Evolutionary conservation across 2,329 filamentous ascomycete species (phyloP), one percentile per base, ranked within the genome.

Genomic region (Pseudopyricularia javanii): DNA sequence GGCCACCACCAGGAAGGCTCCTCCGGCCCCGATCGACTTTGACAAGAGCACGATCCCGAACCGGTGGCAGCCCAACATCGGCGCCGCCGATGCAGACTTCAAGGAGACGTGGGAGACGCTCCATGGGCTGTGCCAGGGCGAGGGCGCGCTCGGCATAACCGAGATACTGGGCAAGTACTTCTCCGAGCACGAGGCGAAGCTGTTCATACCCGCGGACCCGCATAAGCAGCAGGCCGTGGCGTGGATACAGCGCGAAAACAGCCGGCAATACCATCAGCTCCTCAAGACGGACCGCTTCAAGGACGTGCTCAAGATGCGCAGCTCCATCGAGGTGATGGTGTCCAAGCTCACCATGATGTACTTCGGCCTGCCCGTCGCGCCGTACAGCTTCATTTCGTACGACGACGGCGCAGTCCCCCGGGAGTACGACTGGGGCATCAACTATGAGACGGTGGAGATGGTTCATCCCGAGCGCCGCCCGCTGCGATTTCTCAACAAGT

Each of bases 341-440:
- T 48, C 43, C n/a, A 75, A 74, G 58, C 54, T 77, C 54, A 62
- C 72, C 0, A 66, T 74, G 62, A 62, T 74, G 47, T 74, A 70
- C 59, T 76, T 75, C 54, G 74, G 73, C 1, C 58, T 75, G 6
- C 70, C 71, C 0, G 63, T 74, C 3, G 69, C 69, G 50, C 71
- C 74, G 0, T 57, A 71, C 28, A 62, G 64, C 40, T 59, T 62
- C 3, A 59, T 66, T 24, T 54, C 60, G 11, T 53, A 53, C 35
- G 53, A 55, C 17, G 52, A 53, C 9, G 58, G 24, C 9, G 48
- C 43, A 17, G n/a, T 17, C n/a, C 32, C 37, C 15, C 17, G 50
- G 34, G 54, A 40, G 15, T 48, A 60, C 32, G 56, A 56, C n/a
- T 48, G 24, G 22, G 22, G 40, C 40, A 45, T 45, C 12, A 28